phyloP scores from a whole-genome alignment of 2,329 filamentous ascomycete genomes.

The Nakataea oryzae region DNA sequence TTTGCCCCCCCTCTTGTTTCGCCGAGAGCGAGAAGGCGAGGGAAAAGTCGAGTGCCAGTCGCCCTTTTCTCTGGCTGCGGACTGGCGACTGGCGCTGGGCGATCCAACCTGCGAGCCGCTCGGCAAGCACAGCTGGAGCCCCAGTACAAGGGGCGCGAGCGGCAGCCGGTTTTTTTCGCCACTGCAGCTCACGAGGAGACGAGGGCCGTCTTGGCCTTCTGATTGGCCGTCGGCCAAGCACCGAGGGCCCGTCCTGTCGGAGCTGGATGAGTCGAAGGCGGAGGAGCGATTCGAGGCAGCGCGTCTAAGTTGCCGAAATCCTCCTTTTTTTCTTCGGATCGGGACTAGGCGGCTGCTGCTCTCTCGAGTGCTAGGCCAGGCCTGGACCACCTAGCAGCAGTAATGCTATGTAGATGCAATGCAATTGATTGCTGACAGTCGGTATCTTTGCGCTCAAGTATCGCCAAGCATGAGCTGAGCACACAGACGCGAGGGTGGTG shows the following conservation, averaged over 20 bases:
- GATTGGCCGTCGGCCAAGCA: neutral
- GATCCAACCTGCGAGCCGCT: neutral
- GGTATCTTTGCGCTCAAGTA: neutral
- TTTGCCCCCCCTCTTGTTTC: neutral
- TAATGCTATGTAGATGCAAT: too few relatives aligned
- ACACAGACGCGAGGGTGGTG: neutral
- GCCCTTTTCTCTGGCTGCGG: neutral
- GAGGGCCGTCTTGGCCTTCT: neutral
- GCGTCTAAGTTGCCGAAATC: neutral
- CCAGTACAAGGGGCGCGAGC: neutral
- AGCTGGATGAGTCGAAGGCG: neutral
- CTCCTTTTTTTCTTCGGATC: neutral
- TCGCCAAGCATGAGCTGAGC: neutral
- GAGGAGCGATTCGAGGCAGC: neutral
- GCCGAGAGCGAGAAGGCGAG: neutral
- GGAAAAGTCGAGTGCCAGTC: neutral
- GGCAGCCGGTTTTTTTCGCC: neutral
- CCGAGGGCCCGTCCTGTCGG: neutral
- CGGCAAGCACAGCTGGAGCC: neutral
- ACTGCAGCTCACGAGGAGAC: neutral
- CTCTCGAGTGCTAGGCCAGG: too few relatives aligned
- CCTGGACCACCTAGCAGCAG: too few relatives aligned
- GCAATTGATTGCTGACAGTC: neutral
- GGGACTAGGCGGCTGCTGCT: too few relatives aligned
- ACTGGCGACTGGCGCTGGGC: neutral